Percentiles rank a stretch among this genome's conserved stretches.
Evolutionary conservation across 768 basidiomycete genomes (phyloP).

Genomic region (Gloeopeniophorella convolvens): DNA sequence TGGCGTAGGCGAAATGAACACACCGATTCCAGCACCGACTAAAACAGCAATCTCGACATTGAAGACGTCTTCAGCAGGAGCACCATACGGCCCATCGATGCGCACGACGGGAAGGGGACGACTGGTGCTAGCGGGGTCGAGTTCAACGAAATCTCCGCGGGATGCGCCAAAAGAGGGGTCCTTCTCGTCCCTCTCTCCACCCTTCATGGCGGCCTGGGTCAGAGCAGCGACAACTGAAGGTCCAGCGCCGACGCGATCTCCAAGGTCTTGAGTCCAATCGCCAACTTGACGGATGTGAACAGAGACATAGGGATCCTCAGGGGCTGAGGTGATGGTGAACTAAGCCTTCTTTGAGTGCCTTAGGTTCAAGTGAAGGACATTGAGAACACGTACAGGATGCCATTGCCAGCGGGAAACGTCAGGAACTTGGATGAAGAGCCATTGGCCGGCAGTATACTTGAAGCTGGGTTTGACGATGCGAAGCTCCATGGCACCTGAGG

Average conservation of each 20-base stretch:
- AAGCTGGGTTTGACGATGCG: slow-evolving; percentile 89
- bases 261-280: slow-evolving; percentile 79
- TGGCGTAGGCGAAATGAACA: not conserved
- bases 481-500: slow-evolving; percentile 81
- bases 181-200: slow-evolving; percentile 53
- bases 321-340: slow-evolving; percentile 95
- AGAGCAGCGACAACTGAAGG: slow-evolving; percentile 70
- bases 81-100: slow-evolving; percentile 90
- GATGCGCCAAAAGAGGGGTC: slow-evolving; percentile 31
- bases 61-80: slow-evolving; percentile 89
- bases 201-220: slow-evolving; percentile 75
- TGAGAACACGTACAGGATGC: slow-evolving; percentile 78
- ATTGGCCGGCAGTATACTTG: slow-evolving; percentile 87
- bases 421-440: slow-evolving; percentile 87
- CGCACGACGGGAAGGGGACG: slow-evolving; percentile 61
- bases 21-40: slow-evolving; percentile 90
- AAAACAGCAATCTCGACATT: slow-evolving; percentile 82
- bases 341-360: slow-evolving; percentile 27
- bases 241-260: slow-evolving; percentile 78
- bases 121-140: slow-evolving; percentile 46
- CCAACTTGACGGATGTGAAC: slow-evolving; percentile 93
- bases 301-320: slow-evolving; percentile 89
- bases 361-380: not conserved
- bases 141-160: slow-evolving; percentile 79
- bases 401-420: slow-evolving; percentile 81